Evolutionary conservation across 2,329 filamentous ascomycete genomes (phyloP).

Genomic region (Aspergillus fischeri): DNA sequence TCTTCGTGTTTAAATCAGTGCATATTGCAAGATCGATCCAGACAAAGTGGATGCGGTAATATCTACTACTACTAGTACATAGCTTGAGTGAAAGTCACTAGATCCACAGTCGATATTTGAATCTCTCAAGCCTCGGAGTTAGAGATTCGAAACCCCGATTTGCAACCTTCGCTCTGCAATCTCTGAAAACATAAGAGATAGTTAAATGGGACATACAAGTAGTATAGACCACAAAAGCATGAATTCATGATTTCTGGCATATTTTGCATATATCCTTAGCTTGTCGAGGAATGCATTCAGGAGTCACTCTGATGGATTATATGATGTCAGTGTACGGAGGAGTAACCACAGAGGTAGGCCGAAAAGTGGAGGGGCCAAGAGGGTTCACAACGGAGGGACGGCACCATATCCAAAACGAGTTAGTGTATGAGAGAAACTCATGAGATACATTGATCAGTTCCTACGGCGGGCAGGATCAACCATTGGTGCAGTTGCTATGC

Average conservation of each 20-base stretch:
- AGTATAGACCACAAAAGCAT: neutral
- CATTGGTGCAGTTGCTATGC: slow-evolving; percentile 3
- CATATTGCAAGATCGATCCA: neutral
- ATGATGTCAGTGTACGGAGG: no score
- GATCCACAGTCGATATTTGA: neutral
- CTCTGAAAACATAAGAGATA: neutral
- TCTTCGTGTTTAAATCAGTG: no score
- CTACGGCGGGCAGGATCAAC: slow-evolving; percentile 9
- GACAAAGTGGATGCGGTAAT: neutral
- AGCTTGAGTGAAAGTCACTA: neutral
- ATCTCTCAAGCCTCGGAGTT: neutral
- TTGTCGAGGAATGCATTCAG: neutral
- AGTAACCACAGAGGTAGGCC: neutral
- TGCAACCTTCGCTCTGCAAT: neutral
- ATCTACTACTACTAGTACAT: neutral
- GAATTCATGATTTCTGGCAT: neutral
- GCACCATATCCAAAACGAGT: slow-evolving; percentile 2
- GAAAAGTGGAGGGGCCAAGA: slow-evolving; percentile 6
- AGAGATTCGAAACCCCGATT: neutral
- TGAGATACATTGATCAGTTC: slow-evolving; percentile 6
- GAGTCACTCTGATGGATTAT: neutral
- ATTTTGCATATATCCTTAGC: neutral
- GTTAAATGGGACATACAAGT: neutral
- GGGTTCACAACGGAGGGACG: slow-evolving; percentile 1
- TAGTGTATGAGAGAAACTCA: slow-evolving; percentile 6